Evolutionary conservation across 1,284 basidiomycete species (phyloP).

Genomic region (Ustanciosporium gigantosporum): DNA sequence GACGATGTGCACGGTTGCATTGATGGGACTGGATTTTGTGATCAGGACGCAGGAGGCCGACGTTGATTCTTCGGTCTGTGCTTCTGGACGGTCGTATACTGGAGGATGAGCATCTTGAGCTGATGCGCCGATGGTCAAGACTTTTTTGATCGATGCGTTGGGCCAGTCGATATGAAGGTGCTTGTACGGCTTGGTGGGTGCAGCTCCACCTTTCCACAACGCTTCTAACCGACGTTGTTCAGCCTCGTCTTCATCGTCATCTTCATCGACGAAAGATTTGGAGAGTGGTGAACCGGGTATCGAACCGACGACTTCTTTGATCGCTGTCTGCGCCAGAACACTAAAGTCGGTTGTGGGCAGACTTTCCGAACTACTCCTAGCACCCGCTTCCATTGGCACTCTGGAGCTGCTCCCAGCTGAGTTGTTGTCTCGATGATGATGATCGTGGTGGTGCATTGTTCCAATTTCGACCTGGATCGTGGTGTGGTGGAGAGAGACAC

Average conservation of each 20-base stretch:
- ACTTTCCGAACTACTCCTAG: no score
- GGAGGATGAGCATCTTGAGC: slow-evolving; percentile 37
- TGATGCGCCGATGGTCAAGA: slow-evolving; percentile 36
- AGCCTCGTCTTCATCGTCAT: slow-evolving; percentile 9
- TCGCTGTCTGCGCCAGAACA: no score
- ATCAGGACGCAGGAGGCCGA: slow-evolving; percentile 35
- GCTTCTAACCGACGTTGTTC: slow-evolving; percentile 13
- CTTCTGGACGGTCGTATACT: slow-evolving; percentile 38
- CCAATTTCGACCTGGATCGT: no score
- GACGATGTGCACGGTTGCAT: slow-evolving; percentile 31
- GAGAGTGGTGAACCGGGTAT: no score
- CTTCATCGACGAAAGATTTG: no score
- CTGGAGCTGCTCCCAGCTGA: no score
- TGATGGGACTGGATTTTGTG: slow-evolving; percentile 36
- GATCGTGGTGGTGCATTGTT: no score
- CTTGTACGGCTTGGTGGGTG: slow-evolving; percentile 12
- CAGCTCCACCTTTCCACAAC: slow-evolving; percentile 5
- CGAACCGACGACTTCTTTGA: no score
- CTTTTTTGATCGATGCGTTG: slow-evolving; percentile 45
- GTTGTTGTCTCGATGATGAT: no score
- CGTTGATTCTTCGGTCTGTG: slow-evolving; percentile 9
- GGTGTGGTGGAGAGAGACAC: no score
- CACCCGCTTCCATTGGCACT: no score
- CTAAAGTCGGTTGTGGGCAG: no score
- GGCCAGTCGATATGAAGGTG: slow-evolving; percentile 52